Percentiles rank a stretch among this genome's conserved stretches.
Conservation (phyloP, 345 rosid species). For the Kernera saxatilis region DNA sequence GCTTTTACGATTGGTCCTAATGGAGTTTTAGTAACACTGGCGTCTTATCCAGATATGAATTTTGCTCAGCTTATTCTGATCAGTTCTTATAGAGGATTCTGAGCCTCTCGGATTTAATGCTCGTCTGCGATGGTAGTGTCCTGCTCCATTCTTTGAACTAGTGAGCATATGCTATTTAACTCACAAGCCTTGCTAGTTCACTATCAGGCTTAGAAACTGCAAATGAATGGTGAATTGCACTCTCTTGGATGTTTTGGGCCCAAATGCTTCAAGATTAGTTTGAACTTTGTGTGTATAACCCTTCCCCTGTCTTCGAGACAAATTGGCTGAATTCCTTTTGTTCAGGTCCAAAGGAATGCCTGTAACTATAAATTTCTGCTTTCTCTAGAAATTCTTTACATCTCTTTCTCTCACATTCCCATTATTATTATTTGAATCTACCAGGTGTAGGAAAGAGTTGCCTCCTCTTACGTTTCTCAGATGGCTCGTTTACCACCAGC, state of each 20-base stretch:
- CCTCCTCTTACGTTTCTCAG: constrained; percentile 85
- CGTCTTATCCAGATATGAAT: not conserved
- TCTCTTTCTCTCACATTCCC: not conserved
- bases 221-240: too few relatives aligned
- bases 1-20: not conserved
- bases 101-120: not conserved
- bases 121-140: not conserved
- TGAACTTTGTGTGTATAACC: too few relatives aligned
- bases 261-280: too few relatives aligned
- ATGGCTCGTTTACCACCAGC: constrained; percentile 95
- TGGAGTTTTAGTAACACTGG: not conserved
- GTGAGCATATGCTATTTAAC: not conserved
- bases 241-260: too few relatives aligned
- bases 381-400: not conserved
- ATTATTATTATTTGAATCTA: not conserved
- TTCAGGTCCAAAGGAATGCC: too few relatives aligned
- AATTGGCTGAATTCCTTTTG: too few relatives aligned
- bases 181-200: too few relatives aligned
- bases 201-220: too few relatives aligned
- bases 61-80: not conserved
- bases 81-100: not conserved
- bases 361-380: too few relatives aligned
- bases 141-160: not conserved
- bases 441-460: constrained; percentile 97
- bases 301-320: too few relatives aligned